Evolutionary conservation across 2,329 filamentous ascomycete species (phyloP).

Genomic region (Cordyceps cicadae): DNA sequence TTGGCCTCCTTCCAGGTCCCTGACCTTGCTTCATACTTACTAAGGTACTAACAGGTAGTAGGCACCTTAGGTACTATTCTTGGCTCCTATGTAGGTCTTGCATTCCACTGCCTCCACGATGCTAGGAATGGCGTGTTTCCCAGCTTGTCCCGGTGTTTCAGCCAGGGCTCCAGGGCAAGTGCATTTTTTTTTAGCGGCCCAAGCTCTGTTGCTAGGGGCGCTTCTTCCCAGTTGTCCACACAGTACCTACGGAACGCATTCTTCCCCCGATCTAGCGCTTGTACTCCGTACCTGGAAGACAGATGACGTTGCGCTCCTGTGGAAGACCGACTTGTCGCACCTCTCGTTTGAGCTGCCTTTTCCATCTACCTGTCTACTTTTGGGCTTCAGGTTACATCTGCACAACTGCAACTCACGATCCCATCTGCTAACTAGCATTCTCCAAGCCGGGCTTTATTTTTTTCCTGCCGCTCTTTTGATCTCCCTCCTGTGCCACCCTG

Average conservation of each 20-base stretch:
- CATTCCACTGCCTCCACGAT: neutral
- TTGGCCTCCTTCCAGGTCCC: neutral
- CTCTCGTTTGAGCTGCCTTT: constrained; percentile 1
- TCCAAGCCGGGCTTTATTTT: neutral
- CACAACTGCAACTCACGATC: neutral
- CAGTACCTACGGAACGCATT: neutral
- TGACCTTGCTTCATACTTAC: neutral
- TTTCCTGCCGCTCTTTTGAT: neutral
- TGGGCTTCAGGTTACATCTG: neutral
- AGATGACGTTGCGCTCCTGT: constrained; percentile 1
- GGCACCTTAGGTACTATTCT: neutral
- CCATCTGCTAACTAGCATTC: neutral
- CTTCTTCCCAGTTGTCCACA: neutral
- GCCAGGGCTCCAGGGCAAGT: neutral
- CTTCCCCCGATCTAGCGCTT: too few relatives aligned
- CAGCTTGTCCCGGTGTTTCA: constrained; percentile 4
- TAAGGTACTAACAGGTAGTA: too few relatives aligned
- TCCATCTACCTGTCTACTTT: neutral
- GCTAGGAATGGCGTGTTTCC: neutral
- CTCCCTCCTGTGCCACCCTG: neutral
- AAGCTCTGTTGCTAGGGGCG: constrained; percentile 1
- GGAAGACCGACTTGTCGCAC: neutral
- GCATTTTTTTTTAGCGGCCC: neutral
- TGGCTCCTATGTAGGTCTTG: neutral
- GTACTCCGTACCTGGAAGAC: too few relatives aligned